These are phyloP conservation scores for Botrytis pseudocinerea DNA, from an alignment of 2,329 filamentous ascomycete genomes.

Conservation along the genomic window DNA sequence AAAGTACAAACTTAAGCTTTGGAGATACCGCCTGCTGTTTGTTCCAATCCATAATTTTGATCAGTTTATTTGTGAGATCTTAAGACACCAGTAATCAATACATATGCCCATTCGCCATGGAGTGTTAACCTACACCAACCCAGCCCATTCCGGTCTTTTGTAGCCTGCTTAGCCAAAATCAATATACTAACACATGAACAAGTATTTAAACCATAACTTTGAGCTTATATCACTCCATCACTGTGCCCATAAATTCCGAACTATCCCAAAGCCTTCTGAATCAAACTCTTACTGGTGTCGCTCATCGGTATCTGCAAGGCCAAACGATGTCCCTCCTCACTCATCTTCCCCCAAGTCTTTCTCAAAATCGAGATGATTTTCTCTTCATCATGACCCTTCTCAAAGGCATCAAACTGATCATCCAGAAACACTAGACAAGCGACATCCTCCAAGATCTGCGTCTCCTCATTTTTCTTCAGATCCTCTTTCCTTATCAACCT, in stretches of 20 bases:
- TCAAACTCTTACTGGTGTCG: constrained; percentile 60
- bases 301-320: constrained; percentile 67
- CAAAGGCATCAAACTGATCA: constrained; percentile 81
- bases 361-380: constrained; percentile 71
- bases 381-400: constrained; percentile 72
- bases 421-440: constrained; percentile 86
- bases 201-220: background rate
- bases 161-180: background rate
- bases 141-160: background rate
- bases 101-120: background rate
- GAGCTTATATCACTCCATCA: background rate
- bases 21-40: background rate
- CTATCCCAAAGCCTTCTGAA: constrained; percentile 61
- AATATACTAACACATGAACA: constrained; percentile 1
- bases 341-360: constrained; percentile 80
- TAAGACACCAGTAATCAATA: background rate
- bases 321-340: constrained; percentile 58
- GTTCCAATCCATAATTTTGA: background rate
- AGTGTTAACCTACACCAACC: background rate
- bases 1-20: background rate
- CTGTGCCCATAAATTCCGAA: constrained; percentile 25
- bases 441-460: constrained; percentile 79
- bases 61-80: background rate
- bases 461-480: constrained; percentile 63
- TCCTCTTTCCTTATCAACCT: constrained; percentile 79